These are phyloP conservation scores for Rosa chinensis DNA, from an alignment of 306 rosid species.

Conservation along the genomic window DNA sequence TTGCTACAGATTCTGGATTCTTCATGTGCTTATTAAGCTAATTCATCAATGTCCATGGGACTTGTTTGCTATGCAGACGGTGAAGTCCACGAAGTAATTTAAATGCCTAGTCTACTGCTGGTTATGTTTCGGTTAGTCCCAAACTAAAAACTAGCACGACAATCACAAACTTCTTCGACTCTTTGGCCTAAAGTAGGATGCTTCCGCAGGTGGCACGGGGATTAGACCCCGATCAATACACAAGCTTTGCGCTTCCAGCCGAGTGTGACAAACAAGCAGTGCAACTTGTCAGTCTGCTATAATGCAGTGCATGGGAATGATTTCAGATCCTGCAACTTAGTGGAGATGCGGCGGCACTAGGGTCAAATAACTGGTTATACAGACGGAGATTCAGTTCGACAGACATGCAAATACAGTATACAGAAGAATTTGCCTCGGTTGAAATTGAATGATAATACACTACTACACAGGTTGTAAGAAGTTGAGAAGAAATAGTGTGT, in stretches of 20 bases:
- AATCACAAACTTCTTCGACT: not conserved
- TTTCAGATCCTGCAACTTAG: not conserved
- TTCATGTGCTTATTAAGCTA: not conserved
- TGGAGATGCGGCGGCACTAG: not conserved
- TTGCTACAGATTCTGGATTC: not conserved
- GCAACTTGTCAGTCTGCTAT: not conserved
- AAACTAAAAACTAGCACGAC: not conserved
- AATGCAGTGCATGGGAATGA: not conserved
- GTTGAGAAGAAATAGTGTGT: not conserved
- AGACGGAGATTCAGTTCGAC: not conserved
- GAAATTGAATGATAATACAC: not conserved
- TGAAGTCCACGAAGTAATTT: constrained; percentile 52
- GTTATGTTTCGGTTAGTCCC: constrained; percentile 15
- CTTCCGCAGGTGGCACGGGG: not conserved
- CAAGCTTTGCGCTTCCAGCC: not conserved
- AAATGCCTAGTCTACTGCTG: constrained; percentile 16
- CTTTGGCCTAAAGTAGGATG: not conserved
- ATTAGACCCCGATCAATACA: not conserved
- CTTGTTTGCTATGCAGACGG: constrained; percentile 58
- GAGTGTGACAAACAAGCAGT: not conserved
- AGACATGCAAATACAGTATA: constrained; percentile 1
- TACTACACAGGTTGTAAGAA: not conserved
- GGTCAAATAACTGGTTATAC: not conserved
- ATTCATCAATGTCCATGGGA: constrained; percentile 11
- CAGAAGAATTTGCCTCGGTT: not conserved